Conservation (phyloP, 2,329 filamentous ascomycete genomes). For the Xylariaceae sp. region DNA sequence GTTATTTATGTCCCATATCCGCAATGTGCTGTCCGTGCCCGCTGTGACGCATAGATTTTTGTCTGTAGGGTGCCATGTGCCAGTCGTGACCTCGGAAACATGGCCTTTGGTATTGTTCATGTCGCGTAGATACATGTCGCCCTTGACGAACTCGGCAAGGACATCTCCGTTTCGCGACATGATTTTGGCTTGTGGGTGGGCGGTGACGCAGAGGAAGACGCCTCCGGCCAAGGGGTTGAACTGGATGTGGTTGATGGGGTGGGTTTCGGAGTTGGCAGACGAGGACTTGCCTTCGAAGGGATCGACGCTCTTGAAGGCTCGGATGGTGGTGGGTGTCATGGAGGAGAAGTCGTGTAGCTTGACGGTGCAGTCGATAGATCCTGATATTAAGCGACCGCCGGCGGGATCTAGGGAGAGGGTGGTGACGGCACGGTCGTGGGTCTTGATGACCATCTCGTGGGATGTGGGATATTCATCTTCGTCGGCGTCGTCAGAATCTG, state of each 20-base stretch:
- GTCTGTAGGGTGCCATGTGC: constrained; percentile 86
- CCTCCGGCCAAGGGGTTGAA: constrained; percentile 81
- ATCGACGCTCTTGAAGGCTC: constrained; percentile 89
- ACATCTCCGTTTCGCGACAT: constrained; percentile 85
- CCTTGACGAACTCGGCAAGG: constrained; percentile 86
- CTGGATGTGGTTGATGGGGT: constrained; percentile 79
- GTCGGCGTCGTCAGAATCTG: constrained; percentile 58
- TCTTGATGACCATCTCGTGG: constrained; percentile 88
- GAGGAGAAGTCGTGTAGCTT: constrained; percentile 94
- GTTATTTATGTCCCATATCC: constrained; percentile 96
- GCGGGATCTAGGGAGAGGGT: constrained; percentile 79
- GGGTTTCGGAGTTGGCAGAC: constrained; percentile 69
- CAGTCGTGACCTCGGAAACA: constrained; percentile 84
- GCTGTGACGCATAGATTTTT: constrained; percentile 83
- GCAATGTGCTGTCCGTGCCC: constrained; percentile 88
- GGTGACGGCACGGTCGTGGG: constrained; percentile 84
- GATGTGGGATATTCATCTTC: constrained; percentile 89
- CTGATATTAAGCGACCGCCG: constrained; percentile 81
- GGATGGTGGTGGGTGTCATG: constrained; percentile 91
- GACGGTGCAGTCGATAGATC: constrained; percentile 83
- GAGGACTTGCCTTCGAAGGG: constrained; percentile 73
- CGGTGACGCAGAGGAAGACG: constrained; percentile 80
- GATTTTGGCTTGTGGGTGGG: constrained; percentile 85
- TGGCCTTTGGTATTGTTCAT: constrained; percentile 98
- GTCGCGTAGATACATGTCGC: constrained; percentile 96